Evolutionary conservation across 2,329 filamentous ascomycete species (phyloP), one percentile per base, ranked within the genome.

Genomic region (Incumbomyces lentus): DNA sequence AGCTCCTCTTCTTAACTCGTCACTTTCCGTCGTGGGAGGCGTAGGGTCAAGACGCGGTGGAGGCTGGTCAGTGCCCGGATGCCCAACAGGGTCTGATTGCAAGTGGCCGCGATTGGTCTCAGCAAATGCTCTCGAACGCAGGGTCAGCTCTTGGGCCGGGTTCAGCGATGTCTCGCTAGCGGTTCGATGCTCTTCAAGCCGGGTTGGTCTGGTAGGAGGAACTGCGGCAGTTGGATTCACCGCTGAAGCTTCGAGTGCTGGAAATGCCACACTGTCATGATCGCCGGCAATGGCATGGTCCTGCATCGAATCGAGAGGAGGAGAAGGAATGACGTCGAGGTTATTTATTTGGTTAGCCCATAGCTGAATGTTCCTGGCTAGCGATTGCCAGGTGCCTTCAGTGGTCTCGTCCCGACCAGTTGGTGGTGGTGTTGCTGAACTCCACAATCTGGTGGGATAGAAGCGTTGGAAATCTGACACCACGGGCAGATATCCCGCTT

Each of bases 101-200:
- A 52, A 51, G 40, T 53, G 52, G 35, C 43, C 49, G 48, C 55
- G 46, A 16, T 41, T 31, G 41, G 41, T 41, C 18, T 53, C 52
- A 39, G 50, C 46, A 36, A 51, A 35, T 38, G 47, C 44, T 40
- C 52, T 42, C 37, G 55, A 56, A 14, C 52, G 41, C 32, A 56
- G 47, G 11, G 49, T 34, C 30, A 57, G 42, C 38, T 55, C 53
- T 33, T 51, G 48, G 6, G 50, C 49, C 12, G 56, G 55, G 40
- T 58, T 56, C 2, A 57, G 35, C 14, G 55, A 57, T 16, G 51
- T 56, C 19, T 58, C 55, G 40, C 54, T 56, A 45, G 45, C 45
- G 10, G 51, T 51, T 13, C 54, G 54, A 30, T 46, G 39, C 16
- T 49, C 45, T 46, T 48, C 34, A n/a, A 51, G 47, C 4, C 31